Percentiles rank a stretch among this genome's conserved stretches.
Conservation (phyloP, 805 yeast species). For the Lipomyces lipofer region DNA sequence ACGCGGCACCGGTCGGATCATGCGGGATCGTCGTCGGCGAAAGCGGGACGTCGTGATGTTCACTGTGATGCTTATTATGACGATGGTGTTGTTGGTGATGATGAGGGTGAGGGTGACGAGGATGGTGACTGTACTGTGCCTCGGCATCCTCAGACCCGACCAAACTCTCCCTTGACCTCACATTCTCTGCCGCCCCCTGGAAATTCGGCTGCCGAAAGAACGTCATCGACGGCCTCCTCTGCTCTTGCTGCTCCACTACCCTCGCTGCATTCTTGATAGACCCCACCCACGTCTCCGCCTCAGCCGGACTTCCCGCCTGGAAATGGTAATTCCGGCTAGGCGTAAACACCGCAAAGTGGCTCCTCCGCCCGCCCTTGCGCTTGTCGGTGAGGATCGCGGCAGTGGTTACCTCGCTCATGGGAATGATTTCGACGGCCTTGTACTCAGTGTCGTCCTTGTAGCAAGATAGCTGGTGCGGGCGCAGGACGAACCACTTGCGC, state of each 20-base stretch:
- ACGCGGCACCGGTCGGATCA: not conserved
- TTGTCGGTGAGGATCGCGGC: conserved; percentile 37
- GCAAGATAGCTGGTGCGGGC: conserved; percentile 38
- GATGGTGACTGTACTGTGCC: not conserved
- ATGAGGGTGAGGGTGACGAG: not conserved
- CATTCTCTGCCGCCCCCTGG: conserved; percentile 13
- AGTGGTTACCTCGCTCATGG: conserved; percentile 39
- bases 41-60: not conserved
- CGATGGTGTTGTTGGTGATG: conserved; percentile 6
- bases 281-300: conserved; percentile 39
- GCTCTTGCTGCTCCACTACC: conserved; percentile 20
- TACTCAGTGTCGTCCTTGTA: conserved; percentile 42
- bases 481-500: conserved; percentile 41
- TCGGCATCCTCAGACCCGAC: not conserved
- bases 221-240: conserved; percentile 9
- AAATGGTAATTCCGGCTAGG: conserved; percentile 36
- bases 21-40: not conserved
- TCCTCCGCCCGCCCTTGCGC: conserved; percentile 10
- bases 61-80: not conserved
- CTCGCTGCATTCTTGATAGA: conserved; percentile 33
- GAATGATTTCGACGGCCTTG: conserved; percentile 37
- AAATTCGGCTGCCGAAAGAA: conserved; percentile 20
- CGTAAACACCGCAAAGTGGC: conserved; percentile 40
- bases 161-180: conserved; percentile 1
- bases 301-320: conserved; percentile 34